Conservation (phyloP, 176 grass and related monocot species). For the Microstegium vimineum region DNA sequence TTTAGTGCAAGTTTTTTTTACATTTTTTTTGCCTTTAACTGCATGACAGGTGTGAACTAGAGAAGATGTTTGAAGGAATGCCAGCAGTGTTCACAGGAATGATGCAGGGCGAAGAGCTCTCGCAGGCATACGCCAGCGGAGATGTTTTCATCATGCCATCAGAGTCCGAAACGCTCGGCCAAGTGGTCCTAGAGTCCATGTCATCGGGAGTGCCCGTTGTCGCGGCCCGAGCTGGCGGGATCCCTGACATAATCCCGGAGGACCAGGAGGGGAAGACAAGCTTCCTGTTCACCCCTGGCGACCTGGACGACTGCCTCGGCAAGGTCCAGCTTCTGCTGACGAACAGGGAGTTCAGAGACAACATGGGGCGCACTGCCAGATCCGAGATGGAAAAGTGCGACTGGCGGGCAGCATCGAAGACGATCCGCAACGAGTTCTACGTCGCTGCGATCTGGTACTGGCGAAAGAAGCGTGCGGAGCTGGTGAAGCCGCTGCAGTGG, state of each 20-base stretch:
- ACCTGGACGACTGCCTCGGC: constrained; percentile 58
- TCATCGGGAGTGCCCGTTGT: constrained; percentile 79
- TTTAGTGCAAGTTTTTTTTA: background rate
- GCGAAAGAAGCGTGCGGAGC: constrained; percentile 64
- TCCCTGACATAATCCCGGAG: constrained; percentile 76
- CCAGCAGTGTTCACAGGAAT: constrained; percentile 84
- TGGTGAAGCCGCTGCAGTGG: constrained; percentile 59
- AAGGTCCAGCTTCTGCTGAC: constrained; percentile 60
- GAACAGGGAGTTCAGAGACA: constrained; percentile 47
- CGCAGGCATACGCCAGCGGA: constrained; percentile 67
- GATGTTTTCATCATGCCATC: constrained; percentile 95
- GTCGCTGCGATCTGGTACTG: constrained; percentile 82
- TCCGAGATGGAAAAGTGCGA: constrained; percentile 81
- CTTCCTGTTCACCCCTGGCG: constrained; percentile 72
- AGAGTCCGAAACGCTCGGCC: constrained; percentile 81
- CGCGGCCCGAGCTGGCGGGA: constrained; percentile 64
- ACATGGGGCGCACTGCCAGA: constrained; percentile 61
- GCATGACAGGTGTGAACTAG: constrained; percentile 57
- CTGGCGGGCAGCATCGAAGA: constrained; percentile 67
- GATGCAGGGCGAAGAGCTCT: constrained; percentile 84
- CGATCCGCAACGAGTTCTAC: constrained; percentile 91
- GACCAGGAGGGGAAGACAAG: constrained; percentile 77
- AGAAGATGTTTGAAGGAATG: constrained; percentile 85
- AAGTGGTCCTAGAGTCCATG: constrained; percentile 93
- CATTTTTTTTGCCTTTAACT: background rate